Base-by-base conservation (phyloP, 331 rosid species). In the Telfairia occidentalis region DNA sequence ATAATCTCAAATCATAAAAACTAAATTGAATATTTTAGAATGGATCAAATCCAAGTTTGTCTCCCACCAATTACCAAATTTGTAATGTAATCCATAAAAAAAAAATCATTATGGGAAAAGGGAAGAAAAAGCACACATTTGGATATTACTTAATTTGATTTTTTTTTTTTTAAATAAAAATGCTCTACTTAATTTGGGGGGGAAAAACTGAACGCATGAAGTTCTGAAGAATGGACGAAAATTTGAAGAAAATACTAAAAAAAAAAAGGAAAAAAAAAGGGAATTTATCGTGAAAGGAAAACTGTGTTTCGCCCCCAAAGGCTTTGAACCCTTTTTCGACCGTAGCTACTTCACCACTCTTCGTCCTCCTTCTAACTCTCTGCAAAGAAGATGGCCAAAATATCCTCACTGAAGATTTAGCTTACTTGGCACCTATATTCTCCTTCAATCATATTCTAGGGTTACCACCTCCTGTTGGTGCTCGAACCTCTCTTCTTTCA, bases 361-460 rank as follows among this genome's bases (percentile, higher is more conserved):
- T 43, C 54, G 1, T 43, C 74, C 40, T 42, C 40, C 58, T 46
- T 28, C 19, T 43, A 29, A 29, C 59, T 71, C 63, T 50, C 48
- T 30, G 35, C 46, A 32, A 52, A 30, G 19, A 16, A 32, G 13
- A 52, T 73, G 77, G 6, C 64, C 29, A 11, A 73, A 50, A 21
- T 43, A 55, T 40, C 55, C 15, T 18, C 53, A 32, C 3, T 32
- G n/a, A 42, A 58, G 57, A 12, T 61, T 72, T 64, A 15, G 66
- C 53, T 35, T 12, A 23, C 34, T 40, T 40, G 78, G 55, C 60
- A 11, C 66, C 53, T 24, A 0, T 67, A 40, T 67, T 67, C 42
- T 13, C 71, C 28, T 32, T 29, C 43, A 16, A 0, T 65, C 73
- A 50, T 49, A 11, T 24, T 77, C 69, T 73, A 83, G 86, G 81